Percentiles rank a stretch among this genome's conserved stretches.
Conservation (phyloP, 345 rosid species). For the Arabidopsis arenosa region DNA sequence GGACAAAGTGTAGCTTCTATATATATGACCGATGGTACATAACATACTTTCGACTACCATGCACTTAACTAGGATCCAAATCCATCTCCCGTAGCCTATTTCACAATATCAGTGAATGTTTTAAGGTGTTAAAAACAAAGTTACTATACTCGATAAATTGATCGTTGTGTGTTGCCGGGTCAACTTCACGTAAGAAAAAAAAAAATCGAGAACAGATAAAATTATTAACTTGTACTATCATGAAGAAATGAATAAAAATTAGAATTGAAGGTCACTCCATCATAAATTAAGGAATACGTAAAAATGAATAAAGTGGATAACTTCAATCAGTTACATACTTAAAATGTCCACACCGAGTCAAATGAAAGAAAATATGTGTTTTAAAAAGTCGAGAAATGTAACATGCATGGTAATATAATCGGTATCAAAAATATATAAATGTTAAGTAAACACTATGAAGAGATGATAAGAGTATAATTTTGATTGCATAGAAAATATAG, state of each 20-base stretch:
- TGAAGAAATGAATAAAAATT: constrained; percentile 20
- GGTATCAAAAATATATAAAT: not conserved
- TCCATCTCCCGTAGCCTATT: not conserved
- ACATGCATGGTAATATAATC: not conserved
- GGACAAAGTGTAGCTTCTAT: not conserved
- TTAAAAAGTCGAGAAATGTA: not conserved
- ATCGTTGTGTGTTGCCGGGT: constrained; percentile 31
- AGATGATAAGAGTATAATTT: constrained; percentile 6
- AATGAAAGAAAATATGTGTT: not conserved
- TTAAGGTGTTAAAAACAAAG: not conserved
- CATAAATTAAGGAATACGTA: not conserved
- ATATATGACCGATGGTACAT: not conserved
- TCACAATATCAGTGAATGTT: not conserved
- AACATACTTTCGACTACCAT: not conserved
- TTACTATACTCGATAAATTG: not conserved
- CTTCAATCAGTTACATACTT: not conserved
- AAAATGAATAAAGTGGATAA: not conserved
- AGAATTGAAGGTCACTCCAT: constrained; percentile 41
- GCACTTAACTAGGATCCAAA: not conserved
- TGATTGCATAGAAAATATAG: not conserved
- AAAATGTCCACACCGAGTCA: constrained; percentile 18
- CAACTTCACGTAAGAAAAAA: constrained; percentile 16
- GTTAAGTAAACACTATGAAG: not conserved
- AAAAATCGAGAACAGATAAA: not conserved
- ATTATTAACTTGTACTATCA: constrained; percentile 10